phyloP scores from a whole-genome alignment of 139 green algal species.

The Coelastrella sp. region DNA sequence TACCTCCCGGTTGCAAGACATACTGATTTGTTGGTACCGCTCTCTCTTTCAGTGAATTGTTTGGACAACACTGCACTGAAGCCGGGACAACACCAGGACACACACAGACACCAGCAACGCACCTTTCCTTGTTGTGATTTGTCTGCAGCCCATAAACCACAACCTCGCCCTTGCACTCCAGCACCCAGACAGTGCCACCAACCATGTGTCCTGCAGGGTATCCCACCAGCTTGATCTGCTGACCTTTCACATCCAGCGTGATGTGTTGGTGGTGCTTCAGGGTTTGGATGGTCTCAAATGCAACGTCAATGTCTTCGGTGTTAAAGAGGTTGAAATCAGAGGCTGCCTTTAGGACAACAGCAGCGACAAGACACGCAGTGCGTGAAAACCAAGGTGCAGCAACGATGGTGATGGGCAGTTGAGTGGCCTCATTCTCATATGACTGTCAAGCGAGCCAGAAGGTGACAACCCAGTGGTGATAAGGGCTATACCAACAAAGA shows the following conservation, averaged over 20 bases:
- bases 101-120: neutral
- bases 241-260: conserved; percentile 48
- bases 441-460: too few species aligned
- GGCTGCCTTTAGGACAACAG: conserved; percentile 29
- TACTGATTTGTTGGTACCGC: too few species aligned
- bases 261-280: conserved; percentile 81
- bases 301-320: conserved; percentile 86
- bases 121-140: conserved; percentile 6
- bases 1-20: too few species aligned
- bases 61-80: too few species aligned
- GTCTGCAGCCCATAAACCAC: conserved; percentile 57
- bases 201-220: conserved; percentile 80
- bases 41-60: too few species aligned
- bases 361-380: neutral
- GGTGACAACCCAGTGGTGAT: too few species aligned
- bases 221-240: neutral
- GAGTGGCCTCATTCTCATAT: too few species aligned
- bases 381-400: too few species aligned
- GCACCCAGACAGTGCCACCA: conserved; percentile 88
- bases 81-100: too few species aligned
- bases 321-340: conserved; percentile 78
- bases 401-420: too few species aligned
- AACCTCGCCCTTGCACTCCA: conserved; percentile 73
- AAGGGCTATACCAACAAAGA: too few species aligned
- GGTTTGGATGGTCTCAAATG: conserved; percentile 70